Percentiles rank a stretch among this genome's conserved stretches.
Evolutionary conservation across 2,329 filamentous ascomycete species (phyloP).

Genomic region (Aspergillus transmontanensis): DNA sequence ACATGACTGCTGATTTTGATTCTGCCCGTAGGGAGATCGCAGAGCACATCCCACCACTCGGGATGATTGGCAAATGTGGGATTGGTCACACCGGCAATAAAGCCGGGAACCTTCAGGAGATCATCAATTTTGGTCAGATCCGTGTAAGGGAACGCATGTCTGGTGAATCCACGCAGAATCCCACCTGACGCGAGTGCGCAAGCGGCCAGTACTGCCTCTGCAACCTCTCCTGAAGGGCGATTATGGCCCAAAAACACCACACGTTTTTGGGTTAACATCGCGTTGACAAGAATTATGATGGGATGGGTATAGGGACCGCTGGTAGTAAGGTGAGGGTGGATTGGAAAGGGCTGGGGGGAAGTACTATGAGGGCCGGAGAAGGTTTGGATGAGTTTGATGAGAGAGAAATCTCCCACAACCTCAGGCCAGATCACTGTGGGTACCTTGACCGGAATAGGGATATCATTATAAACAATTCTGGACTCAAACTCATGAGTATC

Average conservation of each 20-base stretch:
- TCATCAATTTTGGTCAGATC: constrained; percentile 98
- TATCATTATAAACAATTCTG: constrained; percentile 91
- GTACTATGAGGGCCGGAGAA: constrained; percentile 84
- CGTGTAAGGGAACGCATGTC: constrained; percentile 96
- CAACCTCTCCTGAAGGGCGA: constrained; percentile 91
- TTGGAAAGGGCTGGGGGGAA: constrained; percentile 77
- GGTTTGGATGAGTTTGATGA: constrained; percentile 95
- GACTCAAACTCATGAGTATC: constrained; percentile 99
- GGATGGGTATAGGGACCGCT: constrained; percentile 88
- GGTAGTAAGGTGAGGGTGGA: constrained; percentile 91
- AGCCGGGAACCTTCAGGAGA: constrained; percentile 90
- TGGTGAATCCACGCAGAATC: constrained; percentile 87
- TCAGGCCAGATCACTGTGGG: constrained; percentile 92
- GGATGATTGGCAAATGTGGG: constrained; percentile 92
- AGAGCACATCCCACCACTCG: constrained; percentile 98
- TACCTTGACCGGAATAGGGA: constrained; percentile 95
- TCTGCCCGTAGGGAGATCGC: constrained; percentile 85
- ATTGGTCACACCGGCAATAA: constrained; percentile 97
- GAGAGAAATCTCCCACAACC: constrained; percentile 94
- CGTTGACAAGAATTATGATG: constrained; percentile 92
- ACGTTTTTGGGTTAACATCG: constrained; percentile 91
- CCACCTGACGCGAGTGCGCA: constrained; percentile 92
- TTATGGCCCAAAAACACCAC: constrained; percentile 96
- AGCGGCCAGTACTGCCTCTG: constrained; percentile 95
- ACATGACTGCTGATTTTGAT: constrained; percentile 94